phyloP scores from a whole-genome alignment of 805 yeast genomes.

The Yarrowia sp. region DNA sequence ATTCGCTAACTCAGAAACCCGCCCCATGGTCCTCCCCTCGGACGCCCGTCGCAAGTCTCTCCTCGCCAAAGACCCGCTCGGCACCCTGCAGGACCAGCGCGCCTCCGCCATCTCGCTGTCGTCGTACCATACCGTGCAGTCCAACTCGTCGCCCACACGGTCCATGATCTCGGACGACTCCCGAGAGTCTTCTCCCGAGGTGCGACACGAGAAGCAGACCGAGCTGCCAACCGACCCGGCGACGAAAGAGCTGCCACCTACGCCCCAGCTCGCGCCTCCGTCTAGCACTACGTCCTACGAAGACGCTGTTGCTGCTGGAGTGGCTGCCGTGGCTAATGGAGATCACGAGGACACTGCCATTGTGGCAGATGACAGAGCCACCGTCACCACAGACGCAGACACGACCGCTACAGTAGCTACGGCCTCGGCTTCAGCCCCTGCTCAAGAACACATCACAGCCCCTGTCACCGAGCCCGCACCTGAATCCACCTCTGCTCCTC shows the following conservation, averaged over 20 bases:
- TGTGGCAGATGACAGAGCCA: too few species aligned
- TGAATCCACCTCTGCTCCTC: too few species aligned
- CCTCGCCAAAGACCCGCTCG: conserved; percentile 18
- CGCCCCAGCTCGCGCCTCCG: background rate
- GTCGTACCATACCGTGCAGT: conserved; percentile 30
- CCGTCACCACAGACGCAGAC: too few species aligned
- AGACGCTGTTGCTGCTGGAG: conserved; percentile 15
- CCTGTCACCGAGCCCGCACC: too few species aligned
- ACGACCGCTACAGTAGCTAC: too few species aligned
- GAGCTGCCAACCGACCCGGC: too few species aligned
- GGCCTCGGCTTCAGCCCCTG: background rate
- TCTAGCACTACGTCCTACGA: conserved; percentile 3
- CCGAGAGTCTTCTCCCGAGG: conserved; percentile 7
- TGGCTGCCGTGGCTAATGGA: background rate
- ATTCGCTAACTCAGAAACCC: too few species aligned
- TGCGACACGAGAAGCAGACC: background rate
- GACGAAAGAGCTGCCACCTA: too few species aligned
- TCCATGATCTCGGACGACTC: conserved; percentile 21
- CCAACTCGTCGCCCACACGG: conserved; percentile 12
- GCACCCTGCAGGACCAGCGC: conserved; percentile 24
- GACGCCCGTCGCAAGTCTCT: conserved; percentile 37
- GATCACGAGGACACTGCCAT: too few species aligned
- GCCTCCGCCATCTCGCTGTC: conserved; percentile 31
- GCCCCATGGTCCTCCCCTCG: conserved; percentile 36
- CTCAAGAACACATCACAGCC: too few species aligned